phyloP scores from a whole-genome alignment of 495 filamentous ascomycete species.

The Aspergillus asperescens region DNA sequence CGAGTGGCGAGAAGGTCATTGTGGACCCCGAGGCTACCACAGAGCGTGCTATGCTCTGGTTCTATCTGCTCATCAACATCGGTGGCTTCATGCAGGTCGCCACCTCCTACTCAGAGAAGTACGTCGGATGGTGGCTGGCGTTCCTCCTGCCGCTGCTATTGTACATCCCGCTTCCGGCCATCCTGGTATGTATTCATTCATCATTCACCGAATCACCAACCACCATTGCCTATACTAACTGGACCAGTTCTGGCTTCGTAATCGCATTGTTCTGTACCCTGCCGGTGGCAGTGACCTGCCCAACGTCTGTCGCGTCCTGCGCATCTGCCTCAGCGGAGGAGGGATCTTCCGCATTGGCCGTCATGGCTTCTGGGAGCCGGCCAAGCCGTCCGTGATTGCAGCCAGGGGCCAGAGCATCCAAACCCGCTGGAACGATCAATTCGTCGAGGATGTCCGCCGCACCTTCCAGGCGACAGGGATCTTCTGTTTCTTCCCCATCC shows the following conservation, averaged over 20 bases:
- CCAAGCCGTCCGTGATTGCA: conserved; percentile 55
- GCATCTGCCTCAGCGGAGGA: background rate
- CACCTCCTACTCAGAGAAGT: conserved; percentile 38
- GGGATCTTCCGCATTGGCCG: conserved; percentile 52
- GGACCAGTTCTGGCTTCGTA: background rate
- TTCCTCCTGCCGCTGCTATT: conserved; percentile 39
- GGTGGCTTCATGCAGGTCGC: conserved; percentile 36
- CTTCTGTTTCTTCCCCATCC: conserved; percentile 52
- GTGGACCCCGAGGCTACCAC: conserved; percentile 34
- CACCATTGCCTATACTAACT: background rate
- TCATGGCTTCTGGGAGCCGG: conserved; percentile 58
- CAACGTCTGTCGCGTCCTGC: background rate
- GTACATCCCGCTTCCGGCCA: conserved; percentile 49
- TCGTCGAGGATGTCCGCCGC: conserved; percentile 44
- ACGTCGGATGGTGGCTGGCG: conserved; percentile 35
- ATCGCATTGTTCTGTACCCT: background rate
- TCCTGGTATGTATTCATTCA: conserved; percentile 31
- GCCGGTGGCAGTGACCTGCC: conserved; percentile 26
- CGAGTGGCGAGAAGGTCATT: conserved; percentile 38
- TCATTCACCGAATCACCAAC: too few species aligned
- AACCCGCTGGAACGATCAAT: conserved; percentile 44
- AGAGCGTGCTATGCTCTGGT: conserved; percentile 32
- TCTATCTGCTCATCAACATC: conserved; percentile 37
- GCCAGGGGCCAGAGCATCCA: conserved; percentile 34
- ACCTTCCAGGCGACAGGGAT: conserved; percentile 46